phyloP scores from a whole-genome alignment of 371 early-diverging fungal species.

The Mortierella sp. region DNA sequence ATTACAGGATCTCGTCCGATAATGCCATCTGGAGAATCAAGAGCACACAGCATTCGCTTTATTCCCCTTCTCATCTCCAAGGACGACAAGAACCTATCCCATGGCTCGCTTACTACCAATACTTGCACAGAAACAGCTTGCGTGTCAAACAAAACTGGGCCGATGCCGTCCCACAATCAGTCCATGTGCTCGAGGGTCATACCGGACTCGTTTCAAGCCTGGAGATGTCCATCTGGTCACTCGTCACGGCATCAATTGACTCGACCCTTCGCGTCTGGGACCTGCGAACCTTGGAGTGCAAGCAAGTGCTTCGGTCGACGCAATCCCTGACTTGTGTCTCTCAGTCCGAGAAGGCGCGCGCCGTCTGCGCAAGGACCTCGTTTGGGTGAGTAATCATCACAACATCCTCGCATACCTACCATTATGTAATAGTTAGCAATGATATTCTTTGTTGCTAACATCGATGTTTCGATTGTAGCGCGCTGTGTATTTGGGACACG shows the following conservation, averaged over 20 bases:
- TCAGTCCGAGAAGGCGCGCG: slow-evolving; percentile 32
- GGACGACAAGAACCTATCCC: slow-evolving; percentile 18
- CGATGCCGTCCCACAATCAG: slow-evolving; percentile 39
- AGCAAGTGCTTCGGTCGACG: slow-evolving; percentile 29
- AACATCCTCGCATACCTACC: background rate
- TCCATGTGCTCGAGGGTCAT: slow-evolving; percentile 51
- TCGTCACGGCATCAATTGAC: slow-evolving; percentile 52
- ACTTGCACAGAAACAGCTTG: slow-evolving; percentile 28
- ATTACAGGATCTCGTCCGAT: slow-evolving; percentile 29
- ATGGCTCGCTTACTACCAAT: slow-evolving; percentile 46
- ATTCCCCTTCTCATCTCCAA: slow-evolving; percentile 26
- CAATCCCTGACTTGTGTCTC: slow-evolving; percentile 49
- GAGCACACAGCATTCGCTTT: slow-evolving; percentile 40
- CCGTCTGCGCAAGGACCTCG: slow-evolving; percentile 49
- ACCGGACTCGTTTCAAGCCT: slow-evolving; percentile 43
- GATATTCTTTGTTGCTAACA: background rate
- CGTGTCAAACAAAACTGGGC: slow-evolving; percentile 43
- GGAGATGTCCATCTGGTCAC: slow-evolving; percentile 51
- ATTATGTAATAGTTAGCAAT: background rate
- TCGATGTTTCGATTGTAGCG: slow-evolving; percentile 11
- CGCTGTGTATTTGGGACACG: slow-evolving; percentile 43
- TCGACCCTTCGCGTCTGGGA: slow-evolving; percentile 51
- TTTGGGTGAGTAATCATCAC: slow-evolving; percentile 38
- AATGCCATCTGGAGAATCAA: slow-evolving; percentile 43
- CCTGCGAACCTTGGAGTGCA: slow-evolving; percentile 43